Evolutionary conservation across 805 yeast species (phyloP).

Genomic region (Lipomyces spencermartinsiae): DNA sequence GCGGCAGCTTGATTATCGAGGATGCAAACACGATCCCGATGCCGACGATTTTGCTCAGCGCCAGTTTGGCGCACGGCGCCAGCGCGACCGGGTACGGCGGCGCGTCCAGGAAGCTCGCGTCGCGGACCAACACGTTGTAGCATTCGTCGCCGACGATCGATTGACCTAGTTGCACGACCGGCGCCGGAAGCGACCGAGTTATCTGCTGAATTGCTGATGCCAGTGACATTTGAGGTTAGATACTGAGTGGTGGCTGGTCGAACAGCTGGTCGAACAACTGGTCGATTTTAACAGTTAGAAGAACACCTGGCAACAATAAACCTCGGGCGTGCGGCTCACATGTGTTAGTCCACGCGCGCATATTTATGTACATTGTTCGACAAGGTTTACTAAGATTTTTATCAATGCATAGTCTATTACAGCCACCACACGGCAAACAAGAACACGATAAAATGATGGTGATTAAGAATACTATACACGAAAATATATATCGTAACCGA

Average conservation of each 20-base stretch:
- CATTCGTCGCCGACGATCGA: slow-evolving; percentile 39
- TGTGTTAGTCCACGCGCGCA: no score
- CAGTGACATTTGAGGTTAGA: slow-evolving; percentile 7
- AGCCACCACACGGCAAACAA: no score
- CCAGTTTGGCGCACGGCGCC: slow-evolving; percentile 42
- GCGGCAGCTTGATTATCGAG: slow-evolving; percentile 52
- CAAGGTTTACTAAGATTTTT: no score
- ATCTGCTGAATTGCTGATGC: slow-evolving; percentile 10
- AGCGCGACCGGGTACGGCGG: slow-evolving; percentile 22
- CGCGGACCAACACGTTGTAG: slow-evolving; percentile 39
- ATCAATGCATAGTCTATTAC: no score
- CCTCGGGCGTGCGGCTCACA: no score
- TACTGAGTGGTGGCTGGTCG: background rate
- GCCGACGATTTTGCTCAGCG: slow-evolving; percentile 47
- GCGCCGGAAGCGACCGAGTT: slow-evolving; percentile 30
- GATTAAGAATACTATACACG: background rate
- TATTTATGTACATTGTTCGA: no score
- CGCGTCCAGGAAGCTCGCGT: slow-evolving; percentile 39
- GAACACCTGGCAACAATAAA: no score
- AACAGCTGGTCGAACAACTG: no score
- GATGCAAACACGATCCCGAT: slow-evolving; percentile 49
- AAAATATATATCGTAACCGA: background rate
- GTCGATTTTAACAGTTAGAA: no score
- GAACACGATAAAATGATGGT: no score
- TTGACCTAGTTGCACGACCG: slow-evolving; percentile 38